Percentiles rank a stretch among this genome's conserved stretches.
phyloP scores from a whole-genome alignment of 2,329 filamentous ascomycete species.

The Sclerotiophoma versabilis region DNA sequence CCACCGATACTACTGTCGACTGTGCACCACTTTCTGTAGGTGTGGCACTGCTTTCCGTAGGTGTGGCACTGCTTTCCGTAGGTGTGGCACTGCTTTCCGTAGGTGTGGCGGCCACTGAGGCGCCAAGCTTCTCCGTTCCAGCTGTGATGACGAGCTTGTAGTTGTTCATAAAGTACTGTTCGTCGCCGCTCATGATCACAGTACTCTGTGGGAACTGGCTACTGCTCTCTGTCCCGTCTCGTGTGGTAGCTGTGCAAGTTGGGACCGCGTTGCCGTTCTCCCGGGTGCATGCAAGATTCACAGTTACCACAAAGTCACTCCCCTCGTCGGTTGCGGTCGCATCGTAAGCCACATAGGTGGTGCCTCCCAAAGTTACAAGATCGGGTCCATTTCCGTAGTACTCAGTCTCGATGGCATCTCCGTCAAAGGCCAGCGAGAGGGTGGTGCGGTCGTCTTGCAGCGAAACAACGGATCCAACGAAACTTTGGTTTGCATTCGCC shows the following conservation, averaged over 20 bases:
- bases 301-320: conserved; percentile 11
- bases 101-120: conserved; percentile 29
- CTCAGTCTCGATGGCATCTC: conserved; percentile 5
- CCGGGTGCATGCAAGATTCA: conserved; percentile 22
- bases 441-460: conserved; percentile 30
- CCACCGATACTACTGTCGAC: background rate
- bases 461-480: conserved; percentile 33
- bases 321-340: conserved; percentile 13
- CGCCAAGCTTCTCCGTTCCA: conserved; percentile 34
- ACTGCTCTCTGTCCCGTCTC: conserved; percentile 9
- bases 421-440: conserved; percentile 22
- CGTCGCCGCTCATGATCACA: conserved; percentile 10
- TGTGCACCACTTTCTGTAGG: conserved; percentile 20
- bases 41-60: too few species aligned
- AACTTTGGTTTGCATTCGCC: conserved; percentile 17
- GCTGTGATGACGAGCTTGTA: conserved; percentile 38
- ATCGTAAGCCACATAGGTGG: conserved; percentile 26
- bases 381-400: conserved; percentile 10
- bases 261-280: conserved; percentile 17
- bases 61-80: too few species aligned
- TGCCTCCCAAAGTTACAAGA: conserved; percentile 26
- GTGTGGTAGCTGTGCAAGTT: conserved; percentile 24
- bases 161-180: conserved; percentile 22
- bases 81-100: conserved; percentile 22
- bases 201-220: background rate